These are phyloP conservation scores for Didymella pinodella DNA, from an alignment of 2,329 filamentous ascomycete genomes.

Conservation along the genomic window DNA sequence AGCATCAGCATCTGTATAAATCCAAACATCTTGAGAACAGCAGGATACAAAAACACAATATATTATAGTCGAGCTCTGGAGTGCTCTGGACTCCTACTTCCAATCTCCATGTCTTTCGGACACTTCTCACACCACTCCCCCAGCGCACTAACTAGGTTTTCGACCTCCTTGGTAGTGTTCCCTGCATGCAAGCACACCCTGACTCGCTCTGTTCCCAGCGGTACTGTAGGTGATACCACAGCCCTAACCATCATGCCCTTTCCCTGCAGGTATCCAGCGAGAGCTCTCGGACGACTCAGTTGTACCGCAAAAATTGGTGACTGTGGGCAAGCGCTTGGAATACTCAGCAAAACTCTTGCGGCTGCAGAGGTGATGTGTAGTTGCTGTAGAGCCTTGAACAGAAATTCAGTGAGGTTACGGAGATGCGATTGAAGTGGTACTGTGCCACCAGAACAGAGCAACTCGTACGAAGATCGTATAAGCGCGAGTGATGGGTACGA, in stretches of 20 bases:
- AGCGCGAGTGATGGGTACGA: constrained; percentile 53
- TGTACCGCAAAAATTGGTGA: constrained; percentile 48
- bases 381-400: constrained; percentile 31
- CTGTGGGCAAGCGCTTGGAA: constrained; percentile 38
- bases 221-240: constrained; percentile 54
- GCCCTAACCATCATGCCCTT: constrained; percentile 48
- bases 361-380: constrained; percentile 21
- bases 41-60: background rate
- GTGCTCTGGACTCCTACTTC: background rate
- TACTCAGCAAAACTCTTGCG: constrained; percentile 25
- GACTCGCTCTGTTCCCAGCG: constrained; percentile 51
- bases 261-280: constrained; percentile 40
- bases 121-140: constrained; percentile 40
- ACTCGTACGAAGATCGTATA: constrained; percentile 48
- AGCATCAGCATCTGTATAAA: constrained; percentile 12
- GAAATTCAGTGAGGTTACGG: constrained; percentile 30
- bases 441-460: constrained; percentile 36
- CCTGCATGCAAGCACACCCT: constrained; percentile 54
- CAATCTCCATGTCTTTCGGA: background rate
- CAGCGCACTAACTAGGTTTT: constrained; percentile 42
- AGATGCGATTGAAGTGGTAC: constrained; percentile 35
- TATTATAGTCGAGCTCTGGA: constrained; percentile 4
- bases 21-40: background rate
- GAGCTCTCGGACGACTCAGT: constrained; percentile 34
- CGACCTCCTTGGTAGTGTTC: constrained; percentile 51